Evolutionary conservation across 2,329 filamentous ascomycete genomes (phyloP).

Genomic region (Xylariales sp.): DNA sequence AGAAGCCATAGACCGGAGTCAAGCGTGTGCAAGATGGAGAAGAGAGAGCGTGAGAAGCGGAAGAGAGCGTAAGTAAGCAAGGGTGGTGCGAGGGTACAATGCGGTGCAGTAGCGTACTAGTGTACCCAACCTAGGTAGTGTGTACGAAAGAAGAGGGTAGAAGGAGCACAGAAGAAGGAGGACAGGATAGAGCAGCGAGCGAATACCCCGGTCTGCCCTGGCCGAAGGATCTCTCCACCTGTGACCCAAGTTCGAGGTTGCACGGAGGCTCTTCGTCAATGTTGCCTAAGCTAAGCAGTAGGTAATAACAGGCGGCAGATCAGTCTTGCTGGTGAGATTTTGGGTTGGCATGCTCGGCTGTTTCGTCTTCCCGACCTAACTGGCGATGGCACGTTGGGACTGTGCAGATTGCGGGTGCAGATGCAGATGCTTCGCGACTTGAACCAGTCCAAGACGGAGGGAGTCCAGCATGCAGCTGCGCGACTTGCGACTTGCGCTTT

Average conservation of each 20-base stretch:
- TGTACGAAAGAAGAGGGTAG: constrained; percentile 1
- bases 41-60: background rate
- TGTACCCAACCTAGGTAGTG: background rate
- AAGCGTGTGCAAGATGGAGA: constrained; percentile 13
- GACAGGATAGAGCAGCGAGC: background rate
- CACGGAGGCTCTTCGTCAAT: constrained; percentile 48
- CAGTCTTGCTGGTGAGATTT: constrained; percentile 28
- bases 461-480: constrained; percentile 52
- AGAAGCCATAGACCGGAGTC: background rate
- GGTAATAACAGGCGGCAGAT: constrained; percentile 26
- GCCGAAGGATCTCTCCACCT: constrained; percentile 26
- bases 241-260: constrained; percentile 37
- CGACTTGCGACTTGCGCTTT: constrained; percentile 47
- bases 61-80: background rate
- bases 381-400: constrained; percentile 32
- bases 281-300: constrained; percentile 36
- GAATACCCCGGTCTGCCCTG: constrained; percentile 1
- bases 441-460: constrained; percentile 36
- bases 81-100: constrained; percentile 3
- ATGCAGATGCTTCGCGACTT: constrained; percentile 35
- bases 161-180: background rate
- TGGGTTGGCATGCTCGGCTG: constrained; percentile 34
- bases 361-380: constrained; percentile 24
- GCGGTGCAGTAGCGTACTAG: background rate
- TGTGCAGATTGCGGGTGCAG: constrained; percentile 39